Base-by-base conservation (phyloP, 2,329 filamentous ascomycete species). In the Colletotrichum abscissum region DNA sequence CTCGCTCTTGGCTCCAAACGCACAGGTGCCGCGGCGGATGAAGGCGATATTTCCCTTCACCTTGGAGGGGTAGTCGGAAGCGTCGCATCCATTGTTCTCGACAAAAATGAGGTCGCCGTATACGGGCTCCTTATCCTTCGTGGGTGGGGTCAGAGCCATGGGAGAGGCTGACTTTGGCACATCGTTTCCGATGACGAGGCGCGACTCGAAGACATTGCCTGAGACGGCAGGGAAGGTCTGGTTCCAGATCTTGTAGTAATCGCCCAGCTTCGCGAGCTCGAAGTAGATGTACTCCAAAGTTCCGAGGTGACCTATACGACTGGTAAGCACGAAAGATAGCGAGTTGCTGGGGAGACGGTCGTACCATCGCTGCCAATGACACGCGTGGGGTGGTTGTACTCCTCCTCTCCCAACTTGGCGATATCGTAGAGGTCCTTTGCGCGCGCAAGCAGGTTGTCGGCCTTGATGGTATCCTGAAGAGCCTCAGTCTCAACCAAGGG, bases 1-100 rank as follows among this genome's bases (percentile, higher is more conserved):
- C 66, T 87, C 87, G 1, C 92, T 92, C 84, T 97, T 97, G 72
- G 87, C 82, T 12, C 91, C 93, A 76, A 96, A 97, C 8, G 90
- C 76, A 79, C 94, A 97, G 1, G 83, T 86, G 66, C 94, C 94
- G 68, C 94, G 91, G 35, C 87, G 85, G 75, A 97, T 88, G 49
- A 97, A 86, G 11, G 92, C 93, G 72, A 97, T 92, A 71, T 90
- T 90, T 63, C 91, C 92, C 11, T 84, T 80, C 4, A 92, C 83
- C 1, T 84, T 81, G 1, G 85, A 78, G 1, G 93, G 89, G 79
- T 90, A 95, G 81, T 95, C 92, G 2, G 86, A 84, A 5, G 84
- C 82, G 19, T 88, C 79, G 80, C 93, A 95, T 59, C 93, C 93
- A 5, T 90, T 81, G 78, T 91, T 91, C 11, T 83, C 81, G 11